phyloP scores from a whole-genome alignment of 257 asterid genomes.

The Coffea eugenioides region DNA sequence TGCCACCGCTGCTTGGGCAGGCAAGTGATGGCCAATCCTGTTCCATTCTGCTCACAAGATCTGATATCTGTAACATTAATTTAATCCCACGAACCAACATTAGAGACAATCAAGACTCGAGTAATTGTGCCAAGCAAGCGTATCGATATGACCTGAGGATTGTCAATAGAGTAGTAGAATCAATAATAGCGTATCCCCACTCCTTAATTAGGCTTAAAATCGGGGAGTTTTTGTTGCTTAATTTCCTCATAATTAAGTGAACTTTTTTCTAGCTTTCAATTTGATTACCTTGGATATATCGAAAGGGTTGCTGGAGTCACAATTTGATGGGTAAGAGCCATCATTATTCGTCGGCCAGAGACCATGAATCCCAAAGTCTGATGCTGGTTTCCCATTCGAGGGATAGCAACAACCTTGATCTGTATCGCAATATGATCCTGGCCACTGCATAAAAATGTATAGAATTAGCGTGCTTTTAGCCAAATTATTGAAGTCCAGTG shows the following conservation, averaged over 20 bases:
- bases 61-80: conserved; percentile 42
- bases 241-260: too few relatives aligned
- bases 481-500: background rate
- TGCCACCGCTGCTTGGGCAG: conserved; percentile 70
- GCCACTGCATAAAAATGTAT: conserved; percentile 51
- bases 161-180: too few relatives aligned
- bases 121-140: background rate
- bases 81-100: background rate
- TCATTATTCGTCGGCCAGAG: conserved; percentile 71
- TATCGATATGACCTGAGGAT: too few relatives aligned
- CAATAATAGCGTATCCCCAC: too few relatives aligned
- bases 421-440: conserved; percentile 77
- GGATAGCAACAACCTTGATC: conserved; percentile 79
- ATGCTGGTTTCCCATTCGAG: conserved; percentile 62
- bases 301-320: conserved; percentile 54
- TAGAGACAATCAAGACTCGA: background rate
- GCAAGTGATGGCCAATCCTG: conserved; percentile 67
- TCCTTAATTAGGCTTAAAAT: too few relatives aligned
- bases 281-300: conserved; percentile 56
- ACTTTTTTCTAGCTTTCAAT: background rate
- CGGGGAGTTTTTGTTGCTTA: too few relatives aligned
- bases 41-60: conserved; percentile 65
- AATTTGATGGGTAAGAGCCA: conserved; percentile 77
- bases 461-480: background rate
- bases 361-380: conserved; percentile 80